Evolutionary conservation across 2,329 filamentous ascomycete species (phyloP), one percentile per base, ranked within the genome.

Genomic region (Colletotrichum musicola): DNA sequence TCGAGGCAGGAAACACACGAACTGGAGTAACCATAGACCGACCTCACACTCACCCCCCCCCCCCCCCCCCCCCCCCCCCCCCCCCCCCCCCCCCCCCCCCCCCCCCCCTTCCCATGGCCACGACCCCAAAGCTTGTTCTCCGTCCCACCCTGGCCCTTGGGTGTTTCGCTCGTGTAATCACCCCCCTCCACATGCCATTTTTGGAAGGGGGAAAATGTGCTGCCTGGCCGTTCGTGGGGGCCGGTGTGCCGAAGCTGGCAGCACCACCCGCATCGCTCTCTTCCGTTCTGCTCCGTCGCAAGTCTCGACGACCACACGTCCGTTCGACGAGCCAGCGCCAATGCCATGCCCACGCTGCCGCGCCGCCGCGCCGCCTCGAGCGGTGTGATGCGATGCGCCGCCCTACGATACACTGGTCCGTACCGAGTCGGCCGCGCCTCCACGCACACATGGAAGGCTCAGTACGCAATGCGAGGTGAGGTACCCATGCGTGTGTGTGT

Each of bases 201-300:
- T 68, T 40, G 65, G 55, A 68, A 68, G n/a, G 46, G 46, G 50
- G 30, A 35, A 35, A 35, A 35, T 9, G 30, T 53, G 65, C 55
- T 68, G 65, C 65, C 65, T 68, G 50, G 65, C 44, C 54, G 20
- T 49, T 64, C 55, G 54, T 68, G 55, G 65, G 65, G 62, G 62
- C 65, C 62, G 7, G 7, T 35, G 25, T 68, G 55, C 65, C 55
- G 65, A 50, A 68, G 27, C 55, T 35, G 56, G 55, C 50, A 64
- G 44, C 49, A 22, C 30, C 56, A 30, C 27, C 30, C 40, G 40
- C 18, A 38, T 64, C 54, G 57, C 54, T 20, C 30, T 55, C 46
- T 20, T 54, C 42, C 46, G 49, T 54, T 12, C 44, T 44, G 22
- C 6, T 62, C 35, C 40, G 22, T 46, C 35, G 16, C 49, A 25